Evolutionary conservation across 1,284 basidiomycete genomes (phyloP).

Genomic region (Ustilago lituana): DNA sequence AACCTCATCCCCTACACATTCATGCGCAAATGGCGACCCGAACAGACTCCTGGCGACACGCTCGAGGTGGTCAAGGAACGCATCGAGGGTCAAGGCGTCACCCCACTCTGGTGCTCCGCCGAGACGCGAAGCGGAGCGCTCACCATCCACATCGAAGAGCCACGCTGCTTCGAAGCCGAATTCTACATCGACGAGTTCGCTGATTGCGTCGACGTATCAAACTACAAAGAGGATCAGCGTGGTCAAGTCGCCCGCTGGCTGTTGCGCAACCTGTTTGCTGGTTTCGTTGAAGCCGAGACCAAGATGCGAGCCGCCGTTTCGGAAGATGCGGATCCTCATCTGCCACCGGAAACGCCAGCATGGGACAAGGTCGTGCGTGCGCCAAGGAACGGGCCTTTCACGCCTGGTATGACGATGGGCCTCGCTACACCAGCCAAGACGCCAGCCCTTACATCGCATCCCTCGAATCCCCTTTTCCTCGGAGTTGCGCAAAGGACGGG

Average conservation of each 20-base stretch:
- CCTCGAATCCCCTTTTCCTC: conserved; percentile 21
- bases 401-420: conserved; percentile 56
- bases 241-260: conserved; percentile 62
- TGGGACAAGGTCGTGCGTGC: conserved; percentile 37
- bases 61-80: conserved; percentile 85
- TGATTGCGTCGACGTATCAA: conserved; percentile 21
- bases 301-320: conserved; percentile 43
- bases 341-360: conserved; percentile 36
- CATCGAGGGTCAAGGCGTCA: conserved; percentile 90
- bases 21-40: conserved; percentile 45
- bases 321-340: not conserved
- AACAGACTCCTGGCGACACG: conserved; percentile 72
- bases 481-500: conserved; percentile 18
- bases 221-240: conserved; percentile 77
- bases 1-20: conserved; percentile 24
- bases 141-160: conserved; percentile 85
- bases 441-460: conserved; percentile 42
- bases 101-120: conserved; percentile 83
- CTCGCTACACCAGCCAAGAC: conserved; percentile 53
- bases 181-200: conserved; percentile 88
- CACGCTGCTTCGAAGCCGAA: conserved; percentile 88
- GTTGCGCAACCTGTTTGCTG: conserved; percentile 64
- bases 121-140: conserved; percentile 90
- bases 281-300: conserved; percentile 57
- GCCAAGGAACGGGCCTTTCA: conserved; percentile 62